A percentile compares a stretch with the other conserved stretches of the same genome.
Evolutionary conservation across 2,329 filamentous ascomycete genomes (phyloP).

Genomic region (Trichoderma sp.): DNA sequence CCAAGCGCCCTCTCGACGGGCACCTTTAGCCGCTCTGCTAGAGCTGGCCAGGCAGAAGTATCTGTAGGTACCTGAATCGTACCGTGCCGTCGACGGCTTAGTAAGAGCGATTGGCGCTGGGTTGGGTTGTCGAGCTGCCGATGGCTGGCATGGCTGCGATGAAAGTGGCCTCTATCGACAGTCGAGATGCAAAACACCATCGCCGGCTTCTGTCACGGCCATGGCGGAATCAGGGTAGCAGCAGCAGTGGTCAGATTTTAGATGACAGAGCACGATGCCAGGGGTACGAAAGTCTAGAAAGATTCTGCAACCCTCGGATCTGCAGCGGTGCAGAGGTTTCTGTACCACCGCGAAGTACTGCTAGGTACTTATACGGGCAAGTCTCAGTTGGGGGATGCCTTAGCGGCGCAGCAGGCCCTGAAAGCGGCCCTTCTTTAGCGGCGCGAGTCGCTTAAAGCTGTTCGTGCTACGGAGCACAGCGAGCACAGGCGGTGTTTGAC

Average conservation of each 20-base stretch:
- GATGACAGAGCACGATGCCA: neutral
- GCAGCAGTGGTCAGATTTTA: neutral
- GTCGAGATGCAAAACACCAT: neutral
- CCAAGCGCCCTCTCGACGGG: conserved; percentile 1
- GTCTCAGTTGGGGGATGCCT: neutral
- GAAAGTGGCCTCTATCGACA: neutral
- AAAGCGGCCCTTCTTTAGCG: conserved; percentile 19
- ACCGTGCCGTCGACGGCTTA: neutral
- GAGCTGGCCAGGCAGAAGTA: neutral
- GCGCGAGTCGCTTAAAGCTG: conserved; percentile 14
- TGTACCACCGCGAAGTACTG: conserved; percentile 2
- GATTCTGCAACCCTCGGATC: neutral
- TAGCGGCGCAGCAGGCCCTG: conserved; percentile 21
- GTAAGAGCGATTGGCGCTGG: neutral
- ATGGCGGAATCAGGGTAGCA: neutral
- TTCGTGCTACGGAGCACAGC: conserved; percentile 12
- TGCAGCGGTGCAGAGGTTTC: neutral
- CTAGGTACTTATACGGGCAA: neutral
- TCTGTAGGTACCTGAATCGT: neutral
- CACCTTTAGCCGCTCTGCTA: neutral
- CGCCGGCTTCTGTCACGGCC: neutral
- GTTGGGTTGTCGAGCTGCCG: neutral
- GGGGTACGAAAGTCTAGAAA: neutral
- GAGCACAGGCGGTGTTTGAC: conserved; percentile 12
- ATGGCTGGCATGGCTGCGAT: neutral